Percentiles rank a stretch among this genome's conserved stretches.
Evolutionary conservation across 1,139 yeast species (phyloP).

Genomic region (Pichia sp.): DNA sequence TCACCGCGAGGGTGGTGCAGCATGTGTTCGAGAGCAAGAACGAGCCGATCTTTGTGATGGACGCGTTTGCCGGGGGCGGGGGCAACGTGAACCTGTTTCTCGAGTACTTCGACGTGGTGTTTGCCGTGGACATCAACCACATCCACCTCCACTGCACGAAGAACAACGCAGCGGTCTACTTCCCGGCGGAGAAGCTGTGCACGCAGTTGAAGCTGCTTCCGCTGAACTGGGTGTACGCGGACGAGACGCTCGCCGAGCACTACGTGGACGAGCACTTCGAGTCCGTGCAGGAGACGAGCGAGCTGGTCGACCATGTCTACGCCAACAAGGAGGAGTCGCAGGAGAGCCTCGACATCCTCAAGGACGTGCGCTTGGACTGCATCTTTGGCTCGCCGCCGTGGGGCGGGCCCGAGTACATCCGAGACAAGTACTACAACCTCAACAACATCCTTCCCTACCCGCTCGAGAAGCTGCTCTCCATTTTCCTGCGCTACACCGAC

Average conservation of each 20-base stretch:
- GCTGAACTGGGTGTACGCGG: slow-evolving; percentile 55
- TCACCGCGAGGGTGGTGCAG: slow-evolving; percentile 54
- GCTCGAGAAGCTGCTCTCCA: slow-evolving; percentile 41
- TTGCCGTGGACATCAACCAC: slow-evolving; percentile 63
- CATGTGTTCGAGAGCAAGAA: slow-evolving; percentile 38
- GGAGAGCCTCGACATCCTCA: slow-evolving; percentile 18
- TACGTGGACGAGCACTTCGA: slow-evolving; percentile 17
- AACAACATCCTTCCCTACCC: slow-evolving; percentile 55
- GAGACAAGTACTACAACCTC: slow-evolving; percentile 45
- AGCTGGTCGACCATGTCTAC: slow-evolving; percentile 23
- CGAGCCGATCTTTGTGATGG: slow-evolving; percentile 37
- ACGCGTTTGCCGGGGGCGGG: slow-evolving; percentile 93
- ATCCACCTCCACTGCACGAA: slow-evolving; percentile 62
- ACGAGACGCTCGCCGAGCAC: not conserved
- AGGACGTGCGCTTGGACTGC: slow-evolving; percentile 48
- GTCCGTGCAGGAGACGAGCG: slow-evolving; percentile 18
- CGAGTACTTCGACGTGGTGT: slow-evolving; percentile 48
- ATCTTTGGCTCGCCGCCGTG: slow-evolving; percentile 91
- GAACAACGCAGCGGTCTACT: slow-evolving; percentile 69
- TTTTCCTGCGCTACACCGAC: slow-evolving; percentile 40
- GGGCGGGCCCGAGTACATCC: slow-evolving; percentile 81
- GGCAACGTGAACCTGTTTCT: slow-evolving; percentile 90
- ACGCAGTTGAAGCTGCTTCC: slow-evolving; percentile 44
- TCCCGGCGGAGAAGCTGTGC: slow-evolving; percentile 29
- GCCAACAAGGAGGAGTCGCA: slow-evolving; percentile 19